These are phyloP conservation scores for Elaeis guineensis DNA, from an alignment of 176 grass and related monocot genomes.

Conservation along the genomic window DNA sequence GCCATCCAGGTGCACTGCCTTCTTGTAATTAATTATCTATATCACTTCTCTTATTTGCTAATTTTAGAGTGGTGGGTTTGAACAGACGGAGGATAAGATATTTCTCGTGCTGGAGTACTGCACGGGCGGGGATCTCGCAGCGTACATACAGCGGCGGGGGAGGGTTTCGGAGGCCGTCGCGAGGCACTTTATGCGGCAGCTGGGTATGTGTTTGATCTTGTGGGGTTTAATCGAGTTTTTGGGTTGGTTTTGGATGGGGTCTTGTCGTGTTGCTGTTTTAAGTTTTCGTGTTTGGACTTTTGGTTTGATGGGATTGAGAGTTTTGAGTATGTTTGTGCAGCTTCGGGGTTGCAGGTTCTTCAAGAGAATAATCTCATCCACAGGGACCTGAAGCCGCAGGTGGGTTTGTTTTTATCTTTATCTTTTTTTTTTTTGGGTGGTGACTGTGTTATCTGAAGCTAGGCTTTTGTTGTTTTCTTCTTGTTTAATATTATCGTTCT, in stretches of 20 bases:
- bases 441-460: no score
- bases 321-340: slow-evolving; percentile 14
- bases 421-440: background rate
- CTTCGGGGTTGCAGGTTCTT: slow-evolving; percentile 52
- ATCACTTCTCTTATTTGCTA: no score
- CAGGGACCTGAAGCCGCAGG: slow-evolving; percentile 75
- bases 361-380: slow-evolving; percentile 47
- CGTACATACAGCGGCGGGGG: slow-evolving; percentile 18
- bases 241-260: background rate
- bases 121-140: slow-evolving; percentile 50
- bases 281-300: background rate
- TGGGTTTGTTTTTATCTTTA: no score
- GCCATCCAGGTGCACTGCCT: slow-evolving; percentile 35
- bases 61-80: background rate
- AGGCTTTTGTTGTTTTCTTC: no score
- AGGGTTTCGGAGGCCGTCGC: slow-evolving; percentile 35
- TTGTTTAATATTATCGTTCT: no score
- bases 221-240: background rate
- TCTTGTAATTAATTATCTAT: no score
- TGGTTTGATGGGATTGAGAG: background rate
- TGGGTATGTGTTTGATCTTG: slow-evolving; percentile 23
- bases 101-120: slow-evolving; percentile 60
- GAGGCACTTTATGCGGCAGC: slow-evolving; percentile 43
- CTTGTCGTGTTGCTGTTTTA: background rate
- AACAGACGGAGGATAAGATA: slow-evolving; percentile 39